Base-by-base conservation (phyloP, 768 basidiomycete species). In the Lactarius sanguifluus region DNA sequence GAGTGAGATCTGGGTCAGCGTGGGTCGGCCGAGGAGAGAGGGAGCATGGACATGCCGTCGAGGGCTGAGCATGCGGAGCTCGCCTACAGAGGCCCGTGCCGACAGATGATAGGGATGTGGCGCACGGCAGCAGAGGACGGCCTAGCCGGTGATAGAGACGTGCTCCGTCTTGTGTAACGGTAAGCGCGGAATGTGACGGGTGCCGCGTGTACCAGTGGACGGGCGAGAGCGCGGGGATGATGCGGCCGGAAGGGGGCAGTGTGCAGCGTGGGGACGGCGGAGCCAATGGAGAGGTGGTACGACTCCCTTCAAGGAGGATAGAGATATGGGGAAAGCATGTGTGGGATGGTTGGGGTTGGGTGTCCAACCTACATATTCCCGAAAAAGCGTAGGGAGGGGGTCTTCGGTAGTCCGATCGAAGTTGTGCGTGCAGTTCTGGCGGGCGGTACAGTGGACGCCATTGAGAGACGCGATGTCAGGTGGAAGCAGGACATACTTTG, bases 191-290 rank as follows among this genome's bases (percentile, higher is more conserved):
- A 12, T 80, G 79, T 9, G 86, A 86, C 2, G 95, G 95, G 75
- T 98, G 94, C 57, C 85, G 88, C 15, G 96, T 98, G 79, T 99
- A 98, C 95, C 95, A 98, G 71, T 95, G 91, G 1, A 99, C 95
- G 54, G 98, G 77, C 0, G 85, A 86, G 3, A 97, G 81, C 0
- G 95, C 94, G 1, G 94, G 86, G 2, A 88, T 75, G 70, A 83
- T 91, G 78, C 78, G 71, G 69, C 50, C 75, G 79, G 72, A 81
- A 20, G 71, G 84, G 55, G 81, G 81, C 7, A 87, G 76, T 75
- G 76, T 92, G 86, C 13, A 84, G 75, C 43, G 81, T 78, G 16
- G 92, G 84, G 55, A 88, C 75, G 0, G 91, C 82, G 63, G 94
- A 93, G 2, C 96, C 96, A 7, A 93, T 90, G 0, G 96, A 88